phyloP scores from a whole-genome alignment of 2,329 filamentous ascomycete genomes.

The Epichloe scottii region DNA sequence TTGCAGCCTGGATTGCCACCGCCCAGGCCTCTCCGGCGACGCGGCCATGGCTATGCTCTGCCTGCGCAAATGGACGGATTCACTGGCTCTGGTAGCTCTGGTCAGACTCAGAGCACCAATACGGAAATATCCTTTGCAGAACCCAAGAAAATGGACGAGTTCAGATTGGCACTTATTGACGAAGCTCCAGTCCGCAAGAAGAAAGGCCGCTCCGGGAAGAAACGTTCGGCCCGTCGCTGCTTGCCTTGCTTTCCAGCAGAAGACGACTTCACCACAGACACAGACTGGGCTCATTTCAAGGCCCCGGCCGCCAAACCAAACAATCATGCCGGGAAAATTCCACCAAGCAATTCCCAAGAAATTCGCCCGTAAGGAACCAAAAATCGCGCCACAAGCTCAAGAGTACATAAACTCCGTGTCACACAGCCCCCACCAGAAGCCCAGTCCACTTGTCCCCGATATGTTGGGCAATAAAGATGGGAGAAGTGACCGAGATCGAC shows the following conservation, averaged over 20 bases:
- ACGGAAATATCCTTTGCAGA: slow-evolving; percentile 21
- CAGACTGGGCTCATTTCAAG: slow-evolving; percentile 14
- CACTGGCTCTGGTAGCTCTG: slow-evolving; percentile 6
- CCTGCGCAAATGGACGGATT: slow-evolving; percentile 19
- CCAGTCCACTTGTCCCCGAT: neutral
- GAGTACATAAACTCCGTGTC: neutral
- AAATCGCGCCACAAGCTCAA: neutral
- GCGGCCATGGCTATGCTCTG: neutral
- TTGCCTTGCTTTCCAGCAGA: slow-evolving; percentile 18
- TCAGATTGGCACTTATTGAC: slow-evolving; percentile 22
- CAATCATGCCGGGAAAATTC: neutral
- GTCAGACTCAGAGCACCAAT: slow-evolving; percentile 13
- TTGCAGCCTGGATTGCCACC: slow-evolving; percentile 1
- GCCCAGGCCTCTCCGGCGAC: neutral
- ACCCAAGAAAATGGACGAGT: slow-evolving; percentile 18
- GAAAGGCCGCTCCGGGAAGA: slow-evolving; percentile 7
- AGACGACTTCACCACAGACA: slow-evolving; percentile 13
- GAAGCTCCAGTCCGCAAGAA: slow-evolving; percentile 14
- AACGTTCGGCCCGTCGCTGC: slow-evolving; percentile 12
- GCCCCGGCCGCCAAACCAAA: slow-evolving; percentile 3
- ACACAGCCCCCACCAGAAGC: slow-evolving; percentile 5
- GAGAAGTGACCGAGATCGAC: neutral
- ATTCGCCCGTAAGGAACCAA: neutral
- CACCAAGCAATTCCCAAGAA: neutral
- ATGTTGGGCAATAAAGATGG: neutral